Evolutionary conservation across 208 protist genomes (phyloP), one percentile per base, ranked within the genome.

Genomic region (Trypanosoma congolense): DNA sequence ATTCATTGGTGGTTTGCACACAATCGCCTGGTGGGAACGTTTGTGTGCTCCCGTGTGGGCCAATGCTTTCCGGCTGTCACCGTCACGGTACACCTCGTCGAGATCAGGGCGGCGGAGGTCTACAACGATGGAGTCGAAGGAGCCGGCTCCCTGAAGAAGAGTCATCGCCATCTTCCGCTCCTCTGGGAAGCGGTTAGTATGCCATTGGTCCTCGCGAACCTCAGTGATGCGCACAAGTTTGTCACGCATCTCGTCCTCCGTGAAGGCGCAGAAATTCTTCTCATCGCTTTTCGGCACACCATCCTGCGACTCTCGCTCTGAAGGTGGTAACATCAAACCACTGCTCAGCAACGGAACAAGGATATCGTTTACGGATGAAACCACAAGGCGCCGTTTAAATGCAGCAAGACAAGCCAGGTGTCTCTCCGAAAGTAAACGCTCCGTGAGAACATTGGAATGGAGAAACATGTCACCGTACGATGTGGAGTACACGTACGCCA

Each of bases 381-480:
- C 18, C 10, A 64, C 26, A 19, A 64, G 16, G 29, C 57, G 57
- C 2, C 40, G 47, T 29, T 64, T 36, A 56, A 64, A 64, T 1
- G 35, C 38, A 8, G 35, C 57, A 22, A 64, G 48, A 21, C 47
- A 55, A 3, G 48, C 35, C 38, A 64, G 24, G 36, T 64, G 57
- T 24, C 56, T 48, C 8, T 22, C 0, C 4, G 57, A 64, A 42
- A 64, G 38, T 42, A 64, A 42, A 9, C 41, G 57, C 33, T 64
- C 57, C 12, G 57, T 64, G 25, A 64, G 28, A 42, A 56, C 30
- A 29, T 49, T 56, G 4, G 57, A 64, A 35, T 56, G 48, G n/a
- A 67, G 49, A 44, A 80, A 76, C 41, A 82, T 61, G 45, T 83
- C 77, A 22, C 70, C 52, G 24, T 83, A 56, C 19, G 67, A 63